Base-by-base conservation (phyloP, 805 yeast species). In the Sugiyamaella qingdaonensis region DNA sequence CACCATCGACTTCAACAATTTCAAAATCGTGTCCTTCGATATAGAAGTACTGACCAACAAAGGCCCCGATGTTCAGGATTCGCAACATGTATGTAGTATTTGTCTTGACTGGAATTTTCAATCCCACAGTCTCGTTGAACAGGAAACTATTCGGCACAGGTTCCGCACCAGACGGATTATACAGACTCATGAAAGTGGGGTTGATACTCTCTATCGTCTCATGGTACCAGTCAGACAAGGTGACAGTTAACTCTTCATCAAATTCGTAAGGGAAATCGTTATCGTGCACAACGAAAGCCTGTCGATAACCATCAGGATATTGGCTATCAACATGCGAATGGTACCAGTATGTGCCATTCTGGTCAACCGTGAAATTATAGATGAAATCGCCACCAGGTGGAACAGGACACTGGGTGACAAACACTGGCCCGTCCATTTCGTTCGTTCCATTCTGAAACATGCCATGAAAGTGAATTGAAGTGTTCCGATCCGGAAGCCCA, bases 101-200 rank as follows among this genome's bases (percentile, higher is more conserved):
- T 7, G 98, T 96, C 73, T 87, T 66, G 52, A 92, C 95, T 8
- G 72, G 59, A 64, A 79, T 74, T 70, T 86, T 85, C 33, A 63
- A 61, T 10, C 34, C 34, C 64, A 76, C 79, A 10, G 96, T 84
- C 66, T 90, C 89, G 73, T 92, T 92, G 69, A 90, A 75, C 62
- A 94, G 77, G 61, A 86, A 70, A 67, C 78, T 75, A 60, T 87
- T 86, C 8, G 99, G 99, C 61, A 94, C 84, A 49, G 99, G 99
- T 73, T 94, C 99, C 43, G 98, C 97, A 65, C 99, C 99, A 9
- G 97, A 88, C 54, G 99, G 99, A 71, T 94, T 94, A 74, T 77
- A 83, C 57, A 84, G 68, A 59, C 73, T 80, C 75, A 90, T 66
- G 73, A 94, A 91, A 35, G 62, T 54, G 14, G 77, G 73, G 18